Evolutionary conservation across 805 yeast genomes (phyloP), one percentile per base, ranked within the genome.

Genomic region (Saturnispora serradocipensis): DNA sequence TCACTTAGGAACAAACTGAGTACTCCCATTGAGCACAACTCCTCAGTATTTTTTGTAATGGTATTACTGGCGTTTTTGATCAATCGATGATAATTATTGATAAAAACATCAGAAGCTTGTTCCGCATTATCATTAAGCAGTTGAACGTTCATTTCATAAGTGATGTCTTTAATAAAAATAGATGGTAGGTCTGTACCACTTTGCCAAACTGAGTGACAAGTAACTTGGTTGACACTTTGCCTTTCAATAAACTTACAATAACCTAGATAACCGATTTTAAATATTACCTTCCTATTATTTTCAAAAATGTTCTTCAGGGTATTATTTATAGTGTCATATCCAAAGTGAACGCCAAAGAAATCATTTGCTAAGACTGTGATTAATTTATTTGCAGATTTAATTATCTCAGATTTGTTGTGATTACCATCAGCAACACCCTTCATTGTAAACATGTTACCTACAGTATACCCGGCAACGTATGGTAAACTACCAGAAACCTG

Each of bases 161-260:
- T 81, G 11, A 80, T 69, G 61, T 80, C 84, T 51, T 73, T 67
- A 10, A 78, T 67, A 15, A 78, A 62, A 13, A 74, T 73, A 7
- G 77, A 66, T 8, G 75, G 62, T 15, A 78, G 57, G 59, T 80
- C 82, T 51, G 48, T 28, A 10, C 56, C 55, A 44, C 45, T 42
- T 24, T 39, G 51, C 32, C 45, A 51, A 32, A 30, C 35, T 3
- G 50, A 32, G 34, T 55, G 55, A 36, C 59, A 56, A 16, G 39
- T 28, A 3, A 30, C 38, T 11, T 45, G 27, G 24, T 11, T 38
- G 6, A 25, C 18, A 16, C 18, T 20, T 27, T 35, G 35, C 15
- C 13, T 30, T 9, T 28, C 49, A 3, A 22, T 35, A 8, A 60
- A 49, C 30, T 78, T 72, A 59, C 83, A 77, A 62, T 72, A 80